Conservation (phyloP, 768 basidiomycete genomes). For the Boletus speciosus region DNA sequence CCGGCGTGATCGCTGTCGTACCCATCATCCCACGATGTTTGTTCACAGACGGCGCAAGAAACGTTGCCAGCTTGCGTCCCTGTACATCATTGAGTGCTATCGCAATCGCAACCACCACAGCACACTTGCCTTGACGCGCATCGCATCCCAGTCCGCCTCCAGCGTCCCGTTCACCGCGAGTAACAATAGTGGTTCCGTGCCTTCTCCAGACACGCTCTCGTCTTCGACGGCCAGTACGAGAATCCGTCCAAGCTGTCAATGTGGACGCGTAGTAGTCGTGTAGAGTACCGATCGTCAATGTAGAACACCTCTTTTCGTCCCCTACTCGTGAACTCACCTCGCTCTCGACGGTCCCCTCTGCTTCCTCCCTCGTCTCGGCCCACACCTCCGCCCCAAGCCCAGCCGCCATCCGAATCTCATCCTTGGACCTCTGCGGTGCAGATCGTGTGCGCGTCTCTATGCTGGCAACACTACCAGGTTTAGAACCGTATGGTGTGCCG, state of each 20-base stretch:
- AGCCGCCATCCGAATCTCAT: conserved; percentile 68
- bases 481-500: conserved; percentile 10
- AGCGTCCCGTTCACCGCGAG: conserved; percentile 64
- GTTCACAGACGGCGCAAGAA: conserved; percentile 37
- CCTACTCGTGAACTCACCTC: conserved; percentile 47
- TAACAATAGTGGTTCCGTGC: conserved; percentile 55
- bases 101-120: background rate
- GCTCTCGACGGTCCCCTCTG: conserved; percentile 66
- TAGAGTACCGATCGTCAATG: conserved; percentile 1
- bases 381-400: conserved; percentile 74
- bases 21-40: conserved; percentile 33
- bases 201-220: conserved; percentile 6
- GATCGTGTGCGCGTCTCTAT: conserved; percentile 2
- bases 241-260: conserved; percentile 60
- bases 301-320: background rate
- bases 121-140: conserved; percentile 57
- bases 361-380: conserved; percentile 63
- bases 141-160: conserved; percentile 61
- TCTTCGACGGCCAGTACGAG: conserved; percentile 64
- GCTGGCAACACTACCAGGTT: conserved; percentile 10
- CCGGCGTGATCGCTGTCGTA: background rate
- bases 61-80: conserved; percentile 31
- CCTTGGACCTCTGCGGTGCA: conserved; percentile 47
- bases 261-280: background rate
- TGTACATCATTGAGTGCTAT: conserved; percentile 9